Evolutionary conservation across 2,329 filamentous ascomycete genomes (phyloP), one percentile per base, ranked within the genome.

Genomic region (Pezicula radicicola): DNA sequence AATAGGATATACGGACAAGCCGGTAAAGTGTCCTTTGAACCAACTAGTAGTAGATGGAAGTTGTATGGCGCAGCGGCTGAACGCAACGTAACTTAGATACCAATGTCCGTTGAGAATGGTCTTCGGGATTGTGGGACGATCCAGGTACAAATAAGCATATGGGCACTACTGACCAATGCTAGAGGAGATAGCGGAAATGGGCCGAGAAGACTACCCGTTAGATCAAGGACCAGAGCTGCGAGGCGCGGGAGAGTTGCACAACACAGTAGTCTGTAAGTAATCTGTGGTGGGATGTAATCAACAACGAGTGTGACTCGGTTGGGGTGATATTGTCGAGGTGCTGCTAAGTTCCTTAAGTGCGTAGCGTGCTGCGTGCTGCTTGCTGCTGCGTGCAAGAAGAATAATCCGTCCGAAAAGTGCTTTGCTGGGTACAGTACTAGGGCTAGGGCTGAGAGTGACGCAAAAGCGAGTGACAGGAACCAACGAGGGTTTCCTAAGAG

Each of bases 401-500:
- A 54, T 53, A 13, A 50, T 55, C 59, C 47, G 50, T 59, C 63
- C 60, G 60, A 65, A 59, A 58, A 56, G 57, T 62, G 64, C 62
- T 56, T 57, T 58, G 40, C 18, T 16, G 16, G 42, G 15, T 40
- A 25, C 12, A 16, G 9, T 18, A 28, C 44, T 49, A 53, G 50
- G 50, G 28, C 56, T 55, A 57, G 55, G 60, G 61, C 59, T 62
- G 63, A 63, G 57, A 57, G 54, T 58, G 52, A 62, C 57, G 60
- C 59, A 65, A 66, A 84, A 87, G 83, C 83, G 83, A 87, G 81
- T 84, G 83, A 85, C 82, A 84, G 83, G 83, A 86, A 83, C 77
- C 83, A 74, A 78, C 83, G 83, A 86, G 83, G 83, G 83, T 81
- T 85, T 85, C 83, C 83, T 83, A 79, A 66, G 51, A 53, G 54